Percentiles rank a stretch among this genome's conserved stretches.
These are phyloP conservation scores for Yamadazyma phyllophila DNA, from an alignment of 805 yeast genomes.

Conservation along the genomic window DNA sequence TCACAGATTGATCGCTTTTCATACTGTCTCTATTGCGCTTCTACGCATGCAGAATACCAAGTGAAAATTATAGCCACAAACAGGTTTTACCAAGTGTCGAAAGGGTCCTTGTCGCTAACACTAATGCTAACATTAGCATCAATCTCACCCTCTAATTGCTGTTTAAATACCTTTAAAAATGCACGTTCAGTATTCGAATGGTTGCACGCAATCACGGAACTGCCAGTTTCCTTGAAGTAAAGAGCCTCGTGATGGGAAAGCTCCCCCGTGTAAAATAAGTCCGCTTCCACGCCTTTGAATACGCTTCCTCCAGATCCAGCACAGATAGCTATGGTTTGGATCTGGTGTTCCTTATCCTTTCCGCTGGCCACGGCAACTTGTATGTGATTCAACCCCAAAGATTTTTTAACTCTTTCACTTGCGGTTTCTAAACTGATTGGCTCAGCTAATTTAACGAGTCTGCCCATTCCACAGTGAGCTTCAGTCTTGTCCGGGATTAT, in stretches of 20 bases:
- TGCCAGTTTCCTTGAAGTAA: conserved; percentile 65
- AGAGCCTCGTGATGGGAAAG: conserved; percentile 91
- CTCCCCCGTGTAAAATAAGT: conserved; percentile 87
- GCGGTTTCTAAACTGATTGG: conserved; percentile 45
- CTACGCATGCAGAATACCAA: too few relatives aligned
- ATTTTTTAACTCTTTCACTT: conserved; percentile 50
- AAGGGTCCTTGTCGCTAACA: conserved; percentile 64
- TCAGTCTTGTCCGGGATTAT: conserved; percentile 45
- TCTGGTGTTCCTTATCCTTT: conserved; percentile 24
- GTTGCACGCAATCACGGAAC: conserved; percentile 72
- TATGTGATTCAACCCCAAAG: conserved; percentile 51
- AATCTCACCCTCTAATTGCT: conserved; percentile 47
- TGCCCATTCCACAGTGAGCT: conserved; percentile 77
- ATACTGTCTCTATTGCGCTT: too few relatives aligned
- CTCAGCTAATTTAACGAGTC: conserved; percentile 51
- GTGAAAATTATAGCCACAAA: neutral
- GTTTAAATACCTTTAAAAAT: conserved; percentile 54
- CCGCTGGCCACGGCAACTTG: conserved; percentile 53
- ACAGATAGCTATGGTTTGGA: conserved; percentile 74
- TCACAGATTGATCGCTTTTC: too few relatives aligned
- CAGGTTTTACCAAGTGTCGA: conserved; percentile 23
- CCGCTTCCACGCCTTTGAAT: conserved; percentile 59
- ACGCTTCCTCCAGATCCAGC: conserved; percentile 94
- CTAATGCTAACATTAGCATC: conserved; percentile 49
- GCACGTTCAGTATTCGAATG: conserved; percentile 95